Conservation (phyloP, 352 stramenopile genomes). For the Pythium rhizo-oryzae region DNA sequence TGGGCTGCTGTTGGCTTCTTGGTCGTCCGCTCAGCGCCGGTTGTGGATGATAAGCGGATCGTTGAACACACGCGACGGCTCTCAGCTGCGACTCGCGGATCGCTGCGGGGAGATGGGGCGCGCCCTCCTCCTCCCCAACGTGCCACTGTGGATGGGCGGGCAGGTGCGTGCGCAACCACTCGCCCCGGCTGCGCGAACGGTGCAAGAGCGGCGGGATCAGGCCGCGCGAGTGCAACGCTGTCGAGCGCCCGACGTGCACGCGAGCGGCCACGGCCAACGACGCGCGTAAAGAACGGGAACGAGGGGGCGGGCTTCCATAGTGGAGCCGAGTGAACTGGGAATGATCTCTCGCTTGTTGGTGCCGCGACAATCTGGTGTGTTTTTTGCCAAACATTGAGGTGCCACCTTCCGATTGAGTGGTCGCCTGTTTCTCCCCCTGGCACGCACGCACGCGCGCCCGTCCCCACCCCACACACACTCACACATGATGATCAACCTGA, state of each 20-base stretch:
- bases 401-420: constrained; percentile 24
- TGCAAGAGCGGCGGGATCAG: constrained; percentile 10
- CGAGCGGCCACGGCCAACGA: neutral
- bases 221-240: constrained; percentile 14
- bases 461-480: constrained; percentile 1
- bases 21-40: neutral
- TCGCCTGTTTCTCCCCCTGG: constrained; percentile 29
- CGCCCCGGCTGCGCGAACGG: constrained; percentile 19
- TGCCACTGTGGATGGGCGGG: constrained; percentile 14
- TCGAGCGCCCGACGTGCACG: constrained; percentile 14
- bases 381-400: constrained; percentile 21
- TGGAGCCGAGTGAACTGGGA: constrained; percentile 4
- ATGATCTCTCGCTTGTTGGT: neutral
- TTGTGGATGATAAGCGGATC: neutral
- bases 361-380: constrained; percentile 10
- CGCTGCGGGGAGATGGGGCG: constrained; percentile 1
- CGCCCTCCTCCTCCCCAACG: neutral
- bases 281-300: neutral
- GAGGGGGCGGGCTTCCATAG: neutral
- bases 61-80: constrained; percentile 8
- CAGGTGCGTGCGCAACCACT: constrained; percentile 26
- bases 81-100: constrained; percentile 7
- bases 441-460: constrained; percentile 24
- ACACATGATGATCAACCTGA: constrained; percentile 17
- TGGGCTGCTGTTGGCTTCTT: neutral